Percentiles rank a stretch among this genome's conserved stretches.
Conservation (phyloP, 2,329 filamentous ascomycete genomes). For the Diaporthe amygdali region DNA sequence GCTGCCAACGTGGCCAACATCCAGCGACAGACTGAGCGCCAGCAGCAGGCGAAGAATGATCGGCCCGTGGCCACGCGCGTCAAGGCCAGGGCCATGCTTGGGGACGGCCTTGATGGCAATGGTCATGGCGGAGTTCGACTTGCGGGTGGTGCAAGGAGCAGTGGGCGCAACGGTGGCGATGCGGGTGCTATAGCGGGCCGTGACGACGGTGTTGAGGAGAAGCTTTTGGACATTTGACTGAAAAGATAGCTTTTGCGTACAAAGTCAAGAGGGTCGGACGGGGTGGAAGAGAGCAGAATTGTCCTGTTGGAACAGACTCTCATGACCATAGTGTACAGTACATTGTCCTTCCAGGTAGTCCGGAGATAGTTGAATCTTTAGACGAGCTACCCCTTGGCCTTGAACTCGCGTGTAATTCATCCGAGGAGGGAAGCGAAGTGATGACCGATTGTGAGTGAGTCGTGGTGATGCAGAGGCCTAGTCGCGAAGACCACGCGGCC, state of each 20-base stretch:
- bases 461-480: background rate
- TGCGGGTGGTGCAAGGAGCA: background rate
- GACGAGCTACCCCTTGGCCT: background rate
- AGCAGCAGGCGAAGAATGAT: background rate
- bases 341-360: too few species aligned
- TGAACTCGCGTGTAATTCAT: background rate
- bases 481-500: background rate
- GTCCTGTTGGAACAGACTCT: background rate
- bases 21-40: background rate
- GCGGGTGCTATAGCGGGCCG: background rate
- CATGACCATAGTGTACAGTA: too few species aligned
- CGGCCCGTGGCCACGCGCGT: background rate
- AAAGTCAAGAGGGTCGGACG: too few species aligned
- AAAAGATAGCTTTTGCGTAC: background rate
- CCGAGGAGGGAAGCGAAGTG: background rate
- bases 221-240: conserved; percentile 16
- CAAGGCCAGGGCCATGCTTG: background rate
- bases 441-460: background rate
- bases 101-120: background rate
- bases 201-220: background rate
- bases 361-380: background rate
- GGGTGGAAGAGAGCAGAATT: background rate
- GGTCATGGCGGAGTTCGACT: background rate
- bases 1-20: conserved; percentile 8
- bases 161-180: background rate